Evolutionary conservation across 352 stramenopile genomes (phyloP), one percentile per base, ranked within the genome.

Genomic region (Globisporangium camurandrum): DNA sequence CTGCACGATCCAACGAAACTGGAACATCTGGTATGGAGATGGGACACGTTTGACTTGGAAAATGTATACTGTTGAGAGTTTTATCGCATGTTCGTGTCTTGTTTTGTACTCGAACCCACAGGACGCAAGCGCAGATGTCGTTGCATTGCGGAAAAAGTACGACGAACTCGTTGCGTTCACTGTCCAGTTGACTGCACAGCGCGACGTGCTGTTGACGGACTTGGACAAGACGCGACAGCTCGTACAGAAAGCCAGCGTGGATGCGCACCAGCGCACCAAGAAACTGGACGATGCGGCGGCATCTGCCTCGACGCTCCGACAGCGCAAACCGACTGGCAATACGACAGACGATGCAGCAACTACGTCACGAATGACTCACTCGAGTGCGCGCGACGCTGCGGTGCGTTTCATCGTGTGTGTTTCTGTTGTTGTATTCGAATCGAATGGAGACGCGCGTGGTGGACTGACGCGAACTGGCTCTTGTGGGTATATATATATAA

Each of bases 111-210:
- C 24, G 20, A 42, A 23, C 33, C 3, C 16, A 34, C 36, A 90
- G 51, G 76, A 88, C 51, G 51, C 66, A 14, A 69, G 84, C 11
- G 57, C 71, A 24, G 76, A 92, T 37, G 66, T 90, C 19, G 73
- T 68, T 26, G 64, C 63, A 16, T 56, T 95, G 24, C 78, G 83
- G 44, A 93, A 93, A 66, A 95, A 95, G 65, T 95, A 95, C 57
- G 81, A 93, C 51, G 84, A 95, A 79, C 70, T 95, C 51, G 84
- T 95, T 55, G 71, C 79, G 45, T 95, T 92, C 58, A 95, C 84
- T 14, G 84, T 95, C 48, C 84, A 95, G 50, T 52, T 95, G 38
- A 95, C 84, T 5, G 84, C 81, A 4, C 79, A 93, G 57, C 81
- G 84, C 4, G 81, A 95, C 51, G 77, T 86, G 39, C 59, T 95